Percentiles rank a stretch among this genome's conserved stretches.
Conservation (phyloP, 2,329 filamentous ascomycete genomes). For the Fusarium liriodendri region DNA sequence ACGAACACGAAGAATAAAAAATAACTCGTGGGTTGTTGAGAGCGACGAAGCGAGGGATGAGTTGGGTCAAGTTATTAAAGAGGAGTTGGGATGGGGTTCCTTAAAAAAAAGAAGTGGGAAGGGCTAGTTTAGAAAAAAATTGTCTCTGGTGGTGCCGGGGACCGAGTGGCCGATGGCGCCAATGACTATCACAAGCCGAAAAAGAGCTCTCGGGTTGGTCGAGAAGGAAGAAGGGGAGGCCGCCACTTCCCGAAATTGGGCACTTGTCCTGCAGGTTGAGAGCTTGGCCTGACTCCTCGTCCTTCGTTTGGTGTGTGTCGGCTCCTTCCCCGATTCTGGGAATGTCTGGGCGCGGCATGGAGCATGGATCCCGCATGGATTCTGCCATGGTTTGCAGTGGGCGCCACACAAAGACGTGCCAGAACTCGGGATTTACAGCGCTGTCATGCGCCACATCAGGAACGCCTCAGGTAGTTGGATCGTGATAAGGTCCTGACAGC, state of each 20-base stretch:
- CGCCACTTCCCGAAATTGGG: slow-evolving; percentile 29
- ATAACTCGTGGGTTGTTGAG: slow-evolving; percentile 29
- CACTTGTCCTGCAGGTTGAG: slow-evolving; percentile 22
- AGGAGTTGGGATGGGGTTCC: slow-evolving; percentile 26
- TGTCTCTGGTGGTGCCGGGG: slow-evolving; percentile 37
- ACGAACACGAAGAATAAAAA: slow-evolving; percentile 7
- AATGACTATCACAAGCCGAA: slow-evolving; percentile 40
- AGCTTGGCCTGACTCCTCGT: slow-evolving; percentile 20
- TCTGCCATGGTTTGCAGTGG: not conserved
- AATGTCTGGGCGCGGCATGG: slow-evolving; percentile 5
- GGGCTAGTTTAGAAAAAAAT: slow-evolving; percentile 41
- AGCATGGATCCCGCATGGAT: not conserved
- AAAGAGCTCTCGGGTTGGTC: slow-evolving; percentile 20
- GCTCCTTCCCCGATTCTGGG: slow-evolving; percentile 23
- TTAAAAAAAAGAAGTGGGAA: slow-evolving; percentile 28
- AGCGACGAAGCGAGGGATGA: slow-evolving; percentile 30
- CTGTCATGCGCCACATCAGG: slow-evolving; percentile 7
- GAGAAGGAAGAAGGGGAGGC: slow-evolving; percentile 11
- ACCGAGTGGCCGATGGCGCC: slow-evolving; percentile 19
- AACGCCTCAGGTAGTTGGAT: slow-evolving; percentile 20
- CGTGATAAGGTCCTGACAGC: slow-evolving; percentile 2
- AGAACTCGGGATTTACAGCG: not conserved
- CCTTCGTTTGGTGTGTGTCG: not conserved
- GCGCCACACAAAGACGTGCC: not conserved
- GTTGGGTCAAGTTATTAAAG: slow-evolving; percentile 37